These are phyloP conservation scores for Sporobolomyces roseus DNA, from an alignment of 768 basidiomycete genomes.

Conservation along the genomic window DNA sequence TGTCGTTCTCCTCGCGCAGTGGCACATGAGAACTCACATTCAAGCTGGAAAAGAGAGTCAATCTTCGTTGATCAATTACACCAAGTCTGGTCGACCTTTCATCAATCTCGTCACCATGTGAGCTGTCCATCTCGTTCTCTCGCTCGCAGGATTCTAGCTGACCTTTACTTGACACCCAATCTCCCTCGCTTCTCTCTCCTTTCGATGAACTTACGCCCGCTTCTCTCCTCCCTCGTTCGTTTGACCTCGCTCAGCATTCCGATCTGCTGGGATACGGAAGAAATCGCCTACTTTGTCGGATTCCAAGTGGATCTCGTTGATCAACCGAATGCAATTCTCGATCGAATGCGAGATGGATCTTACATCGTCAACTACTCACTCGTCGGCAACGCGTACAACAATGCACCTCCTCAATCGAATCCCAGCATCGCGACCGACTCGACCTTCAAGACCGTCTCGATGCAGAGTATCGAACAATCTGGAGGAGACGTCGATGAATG, in stretches of 20 bases:
- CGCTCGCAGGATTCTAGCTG: too few species aligned
- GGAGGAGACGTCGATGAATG: conserved; percentile 11
- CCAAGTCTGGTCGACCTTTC: conserved; percentile 76
- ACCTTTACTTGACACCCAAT: too few species aligned
- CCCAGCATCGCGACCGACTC: conserved; percentile 12
- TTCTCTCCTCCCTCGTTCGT: neutral
- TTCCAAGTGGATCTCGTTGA: conserved; percentile 94
- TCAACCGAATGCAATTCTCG: conserved; percentile 77
- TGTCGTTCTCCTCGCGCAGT: conserved; percentile 12
- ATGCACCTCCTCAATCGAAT: conserved; percentile 16
- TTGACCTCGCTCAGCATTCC: conserved; percentile 61
- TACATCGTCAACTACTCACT: conserved; percentile 64
- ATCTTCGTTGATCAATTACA: conserved; percentile 77
- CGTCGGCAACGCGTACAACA: conserved; percentile 24
- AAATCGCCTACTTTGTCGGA: conserved; percentile 82
- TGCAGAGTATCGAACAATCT: conserved; percentile 26
- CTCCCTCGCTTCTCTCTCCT: conserved; percentile 46
- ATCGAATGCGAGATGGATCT: conserved; percentile 60
- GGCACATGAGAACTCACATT: conserved; percentile 64
- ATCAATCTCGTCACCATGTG: conserved; percentile 69
- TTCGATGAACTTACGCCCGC: too few species aligned
- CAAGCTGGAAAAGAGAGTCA: conserved; percentile 82
- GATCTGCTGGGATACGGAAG: conserved; percentile 67
- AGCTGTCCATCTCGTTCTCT: too few species aligned
- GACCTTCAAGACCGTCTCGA: conserved; percentile 27